Conservation (phyloP, 1,139 yeast genomes). For the Pichia sp. region DNA sequence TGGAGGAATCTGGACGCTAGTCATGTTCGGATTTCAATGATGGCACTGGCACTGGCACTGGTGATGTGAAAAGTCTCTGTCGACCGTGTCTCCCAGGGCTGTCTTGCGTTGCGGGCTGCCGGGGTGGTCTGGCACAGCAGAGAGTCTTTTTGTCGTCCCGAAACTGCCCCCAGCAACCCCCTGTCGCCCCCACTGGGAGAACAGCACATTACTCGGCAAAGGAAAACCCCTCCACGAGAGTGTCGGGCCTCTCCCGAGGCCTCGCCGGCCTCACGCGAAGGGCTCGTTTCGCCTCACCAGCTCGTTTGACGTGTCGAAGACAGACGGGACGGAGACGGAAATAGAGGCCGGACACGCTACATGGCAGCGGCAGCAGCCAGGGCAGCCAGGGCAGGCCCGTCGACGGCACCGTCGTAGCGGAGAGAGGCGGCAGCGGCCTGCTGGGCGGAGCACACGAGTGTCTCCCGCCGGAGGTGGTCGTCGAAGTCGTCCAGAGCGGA, state of each 20-base stretch:
- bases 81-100: no score
- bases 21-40: constrained; percentile 7
- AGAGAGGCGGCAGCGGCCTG: constrained; percentile 4
- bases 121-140: background rate
- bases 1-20: constrained; percentile 25
- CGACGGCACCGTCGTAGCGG: background rate
- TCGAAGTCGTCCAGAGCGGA: background rate
- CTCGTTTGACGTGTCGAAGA: no score
- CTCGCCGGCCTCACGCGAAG: constrained; percentile 4
- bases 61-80: no score
- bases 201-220: no score
- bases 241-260: no score
- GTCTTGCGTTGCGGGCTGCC: no score
- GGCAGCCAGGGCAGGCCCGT: constrained; percentile 1
- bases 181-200: no score
- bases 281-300: no score
- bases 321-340: background rate
- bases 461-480: background rate
- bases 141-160: background rate
- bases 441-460: constrained; percentile 5
- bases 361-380: no score
- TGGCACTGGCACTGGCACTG: no score
- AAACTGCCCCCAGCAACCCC: no score
- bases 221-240: background rate
- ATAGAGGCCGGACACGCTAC: no score